Evolutionary conservation across 495 filamentous ascomycete genomes (phyloP).

Genomic region (Lasiosphaeris hirsuta): DNA sequence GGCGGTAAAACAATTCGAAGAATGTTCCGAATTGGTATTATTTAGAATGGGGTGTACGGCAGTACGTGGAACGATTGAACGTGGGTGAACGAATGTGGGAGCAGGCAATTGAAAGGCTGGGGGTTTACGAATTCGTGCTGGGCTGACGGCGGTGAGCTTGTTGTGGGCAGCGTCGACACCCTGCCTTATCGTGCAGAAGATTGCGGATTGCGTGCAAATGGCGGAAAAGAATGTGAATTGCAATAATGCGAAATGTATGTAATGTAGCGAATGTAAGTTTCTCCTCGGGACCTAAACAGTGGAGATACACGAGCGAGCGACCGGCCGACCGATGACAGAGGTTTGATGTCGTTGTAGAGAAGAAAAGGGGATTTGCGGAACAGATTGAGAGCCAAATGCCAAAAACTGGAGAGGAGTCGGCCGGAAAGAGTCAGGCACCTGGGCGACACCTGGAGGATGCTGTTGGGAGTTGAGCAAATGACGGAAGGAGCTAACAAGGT

Average conservation of each 20-base stretch:
- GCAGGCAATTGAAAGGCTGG: no score
- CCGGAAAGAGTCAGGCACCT: conserved; percentile 9
- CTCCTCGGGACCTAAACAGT: conserved; percentile 4
- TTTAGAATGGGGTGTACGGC: background rate
- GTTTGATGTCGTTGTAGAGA: background rate
- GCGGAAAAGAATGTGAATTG: no score
- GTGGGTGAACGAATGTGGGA: background rate
- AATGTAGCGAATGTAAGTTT: conserved; percentile 16
- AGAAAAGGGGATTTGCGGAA: background rate
- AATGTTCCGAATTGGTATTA: background rate
- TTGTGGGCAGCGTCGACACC: no score
- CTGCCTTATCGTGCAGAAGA: no score
- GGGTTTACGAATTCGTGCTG: no score
- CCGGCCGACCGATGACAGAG: conserved; percentile 9
- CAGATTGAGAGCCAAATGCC: conserved; percentile 2
- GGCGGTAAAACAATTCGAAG: background rate
- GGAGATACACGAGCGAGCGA: conserved; percentile 13
- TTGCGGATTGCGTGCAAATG: no score
- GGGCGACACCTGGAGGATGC: no score
- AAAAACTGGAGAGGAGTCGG: conserved; percentile 13
- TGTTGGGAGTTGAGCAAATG: conserved; percentile 16
- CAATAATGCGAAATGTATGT: background rate
- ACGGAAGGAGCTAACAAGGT: conserved; percentile 20
- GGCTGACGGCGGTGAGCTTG: no score
- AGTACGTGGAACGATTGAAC: background rate